phyloP scores from a whole-genome alignment of 2,329 filamentous ascomycete genomes.

The Emericellopsis cladophorae region DNA sequence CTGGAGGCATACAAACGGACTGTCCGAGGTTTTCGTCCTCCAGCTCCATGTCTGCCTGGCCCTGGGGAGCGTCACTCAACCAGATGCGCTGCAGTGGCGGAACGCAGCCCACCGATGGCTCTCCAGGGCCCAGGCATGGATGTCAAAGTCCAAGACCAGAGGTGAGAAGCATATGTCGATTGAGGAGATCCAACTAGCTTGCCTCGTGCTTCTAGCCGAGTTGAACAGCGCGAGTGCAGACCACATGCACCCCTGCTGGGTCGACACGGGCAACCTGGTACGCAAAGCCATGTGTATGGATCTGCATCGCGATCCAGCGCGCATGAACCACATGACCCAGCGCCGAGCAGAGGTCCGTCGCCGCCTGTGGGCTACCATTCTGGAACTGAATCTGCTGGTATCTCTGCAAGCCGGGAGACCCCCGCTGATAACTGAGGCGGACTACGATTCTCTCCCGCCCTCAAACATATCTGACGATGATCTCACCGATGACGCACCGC shows the following conservation, averaged over 20 bases:
- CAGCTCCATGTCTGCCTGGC: conserved; percentile 9
- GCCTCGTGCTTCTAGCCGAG: conserved; percentile 12
- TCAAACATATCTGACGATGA: not conserved
- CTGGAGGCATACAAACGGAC: conserved; percentile 5
- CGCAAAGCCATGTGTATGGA: conserved; percentile 18
- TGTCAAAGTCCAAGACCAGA: conserved; percentile 6
- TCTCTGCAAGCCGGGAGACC: conserved; percentile 1
- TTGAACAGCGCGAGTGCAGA: conserved; percentile 7
- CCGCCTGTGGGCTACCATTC: conserved; percentile 15
- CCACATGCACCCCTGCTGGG: conserved; percentile 13
- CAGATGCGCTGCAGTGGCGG: conserved; percentile 7
- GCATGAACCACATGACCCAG: conserved; percentile 11
- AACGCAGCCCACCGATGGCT: conserved; percentile 9
- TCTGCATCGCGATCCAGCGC: conserved; percentile 17
- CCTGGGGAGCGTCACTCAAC: conserved; percentile 8
- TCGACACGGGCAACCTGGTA: conserved; percentile 13
- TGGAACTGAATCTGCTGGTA: conserved; percentile 4
- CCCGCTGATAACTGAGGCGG: not conserved
- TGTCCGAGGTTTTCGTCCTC: conserved; percentile 8
- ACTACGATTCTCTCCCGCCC: conserved; percentile 1
- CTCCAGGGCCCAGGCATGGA: conserved; percentile 8
- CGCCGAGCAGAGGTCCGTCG: conserved; percentile 15
- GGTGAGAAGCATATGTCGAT: conserved; percentile 15
- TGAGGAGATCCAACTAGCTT: conserved; percentile 15
- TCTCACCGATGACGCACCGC: not conserved